Conservation (phyloP, 495 filamentous ascomycete genomes). For the Friedmanniomyces endolithicus region DNA sequence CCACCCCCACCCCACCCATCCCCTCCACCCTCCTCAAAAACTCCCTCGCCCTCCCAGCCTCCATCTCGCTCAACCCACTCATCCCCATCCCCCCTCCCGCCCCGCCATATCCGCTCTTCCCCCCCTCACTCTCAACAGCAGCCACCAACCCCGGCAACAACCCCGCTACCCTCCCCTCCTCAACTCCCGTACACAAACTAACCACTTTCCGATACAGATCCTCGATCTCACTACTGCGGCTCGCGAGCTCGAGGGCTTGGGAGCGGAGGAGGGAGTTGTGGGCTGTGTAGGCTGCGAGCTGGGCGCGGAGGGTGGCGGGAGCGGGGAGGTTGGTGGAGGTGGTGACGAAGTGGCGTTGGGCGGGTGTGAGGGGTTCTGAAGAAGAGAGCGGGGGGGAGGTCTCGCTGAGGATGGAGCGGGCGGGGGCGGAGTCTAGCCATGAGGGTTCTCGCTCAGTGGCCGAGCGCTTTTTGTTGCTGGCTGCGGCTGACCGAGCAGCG, state of each 20-base stretch:
- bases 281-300: conserved; percentile 36
- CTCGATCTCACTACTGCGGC: conserved; percentile 53
- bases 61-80: conserved; percentile 41
- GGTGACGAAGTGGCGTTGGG: neutral
- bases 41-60: conserved; percentile 55
- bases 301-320: conserved; percentile 24
- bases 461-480: neutral
- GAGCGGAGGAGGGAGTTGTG: conserved; percentile 36
- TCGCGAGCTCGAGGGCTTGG: conserved; percentile 41
- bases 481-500: neutral
- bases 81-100: too few species aligned
- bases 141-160: conserved; percentile 46
- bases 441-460: conserved; percentile 23
- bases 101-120: too few species aligned
- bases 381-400: neutral
- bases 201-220: conserved; percentile 59
- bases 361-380: neutral
- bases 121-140: conserved; percentile 63
- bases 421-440: conserved; percentile 39
- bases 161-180: conserved; percentile 51
- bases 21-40: conserved; percentile 59
- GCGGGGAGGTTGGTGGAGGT: conserved; percentile 25
- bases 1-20: conserved; percentile 16
- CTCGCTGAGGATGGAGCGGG: conserved; percentile 27
- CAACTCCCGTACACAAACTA: conserved; percentile 52